These are phyloP conservation scores for Exophiala oligosperma DNA, from an alignment of 2,329 filamentous ascomycete species.

Conservation along the genomic window DNA sequence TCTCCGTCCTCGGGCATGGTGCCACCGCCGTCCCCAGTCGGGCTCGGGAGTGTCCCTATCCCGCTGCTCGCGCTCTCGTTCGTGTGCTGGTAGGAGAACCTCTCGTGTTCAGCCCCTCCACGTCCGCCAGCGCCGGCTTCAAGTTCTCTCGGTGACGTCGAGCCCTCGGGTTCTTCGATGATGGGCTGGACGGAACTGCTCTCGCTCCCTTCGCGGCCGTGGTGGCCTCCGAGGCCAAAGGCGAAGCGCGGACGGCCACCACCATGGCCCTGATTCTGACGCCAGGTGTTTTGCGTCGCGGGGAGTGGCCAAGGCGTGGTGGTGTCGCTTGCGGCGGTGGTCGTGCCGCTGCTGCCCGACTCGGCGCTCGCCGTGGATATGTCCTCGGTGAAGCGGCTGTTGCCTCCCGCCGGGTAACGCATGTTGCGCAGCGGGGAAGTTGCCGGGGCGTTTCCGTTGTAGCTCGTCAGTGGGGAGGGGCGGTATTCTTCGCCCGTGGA, in stretches of 20 bases:
- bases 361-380: slow-evolving; percentile 9
- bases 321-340: slow-evolving; percentile 13
- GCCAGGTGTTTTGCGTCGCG: slow-evolving; percentile 14
- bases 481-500: slow-evolving; percentile 6
- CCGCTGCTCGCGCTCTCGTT: slow-evolving; percentile 20
- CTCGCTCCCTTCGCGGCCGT: slow-evolving; percentile 4
- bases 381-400: slow-evolving; percentile 10
- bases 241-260: neutral
- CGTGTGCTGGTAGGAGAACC: slow-evolving; percentile 11
- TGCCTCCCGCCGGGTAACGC: slow-evolving; percentile 8
- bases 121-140: neutral
- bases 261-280: neutral
- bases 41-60: slow-evolving; percentile 16
- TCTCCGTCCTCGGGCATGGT: slow-evolving; percentile 6
- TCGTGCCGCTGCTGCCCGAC: neutral
- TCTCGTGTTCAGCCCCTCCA: neutral
- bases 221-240: neutral
- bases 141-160: neutral
- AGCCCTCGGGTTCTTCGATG: slow-evolving; percentile 12
- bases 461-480: slow-evolving; percentile 8
- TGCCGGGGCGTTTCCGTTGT: slow-evolving; percentile 1
- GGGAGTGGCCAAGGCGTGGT: slow-evolving; percentile 22
- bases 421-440: slow-evolving; percentile 11
- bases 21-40: neutral
- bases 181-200: slow-evolving; percentile 20